A percentile compares a stretch with the other conserved stretches of the same genome.
Conservation (phyloP, 2,329 filamentous ascomycete species). For the Apiospora sp. region DNA sequence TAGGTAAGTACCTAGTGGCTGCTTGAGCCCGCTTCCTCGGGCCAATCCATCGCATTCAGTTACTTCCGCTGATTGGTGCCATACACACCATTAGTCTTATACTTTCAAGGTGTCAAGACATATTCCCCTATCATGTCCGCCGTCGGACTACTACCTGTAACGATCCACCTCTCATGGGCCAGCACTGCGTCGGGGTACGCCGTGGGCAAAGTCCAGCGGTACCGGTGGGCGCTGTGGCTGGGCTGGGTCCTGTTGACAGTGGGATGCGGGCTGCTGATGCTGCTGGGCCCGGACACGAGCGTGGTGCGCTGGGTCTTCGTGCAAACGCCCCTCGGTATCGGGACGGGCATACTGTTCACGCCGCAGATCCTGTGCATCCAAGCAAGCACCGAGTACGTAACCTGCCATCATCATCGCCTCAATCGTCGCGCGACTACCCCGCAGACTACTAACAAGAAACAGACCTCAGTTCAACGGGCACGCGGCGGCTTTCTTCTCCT, state of each 20-base stretch:
- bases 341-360: slow-evolving; percentile 71
- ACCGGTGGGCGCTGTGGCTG: slow-evolving; percentile 66
- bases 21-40: not conserved
- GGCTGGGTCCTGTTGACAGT: slow-evolving; percentile 67
- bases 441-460: not conserved
- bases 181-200: slow-evolving; percentile 60
- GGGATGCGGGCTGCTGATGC: slow-evolving; percentile 63
- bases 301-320: slow-evolving; percentile 68
- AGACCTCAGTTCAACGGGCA: slow-evolving; percentile 50
- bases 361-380: slow-evolving; percentile 69
- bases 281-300: slow-evolving; percentile 57
- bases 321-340: slow-evolving; percentile 66
- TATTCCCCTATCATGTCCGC: slow-evolving; percentile 63
- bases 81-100: slow-evolving; percentile 44
- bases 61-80: not conserved
- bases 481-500: slow-evolving; percentile 71
- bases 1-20: slow-evolving; percentile 28
- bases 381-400: slow-evolving; percentile 54
- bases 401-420: not conserved
- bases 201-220: slow-evolving; percentile 63
- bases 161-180: slow-evolving; percentile 69
- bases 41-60: not conserved
- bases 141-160: slow-evolving; percentile 65
- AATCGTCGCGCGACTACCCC: not conserved
- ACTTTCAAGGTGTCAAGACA: slow-evolving; percentile 60